These are phyloP conservation scores for Mucor indicus DNA, from an alignment of 371 early-diverging fungal genomes.

Conservation along the genomic window DNA sequence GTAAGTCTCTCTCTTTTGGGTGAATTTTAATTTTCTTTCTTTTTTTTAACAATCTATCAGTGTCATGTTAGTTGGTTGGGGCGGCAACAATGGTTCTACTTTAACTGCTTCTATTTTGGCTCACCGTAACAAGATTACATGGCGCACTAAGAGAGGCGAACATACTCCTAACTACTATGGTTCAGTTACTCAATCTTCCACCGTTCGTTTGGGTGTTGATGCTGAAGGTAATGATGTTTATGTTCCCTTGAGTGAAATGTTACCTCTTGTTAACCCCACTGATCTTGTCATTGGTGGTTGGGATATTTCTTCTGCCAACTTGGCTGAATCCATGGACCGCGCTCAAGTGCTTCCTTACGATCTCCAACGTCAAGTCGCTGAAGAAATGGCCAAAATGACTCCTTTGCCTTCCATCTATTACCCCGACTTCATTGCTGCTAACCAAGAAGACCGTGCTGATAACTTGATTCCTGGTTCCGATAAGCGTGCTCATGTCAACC, in stretches of 20 bases:
- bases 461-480: conserved; percentile 79
- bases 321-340: conserved; percentile 90
- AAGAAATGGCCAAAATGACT: conserved; percentile 72
- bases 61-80: conserved; percentile 98
- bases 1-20: conserved; percentile 51
- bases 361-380: conserved; percentile 86
- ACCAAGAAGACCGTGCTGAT: conserved; percentile 94
- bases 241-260: conserved; percentile 85
- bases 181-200: conserved; percentile 92
- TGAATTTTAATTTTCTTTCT: not conserved
- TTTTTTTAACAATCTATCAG: conserved; percentile 36
- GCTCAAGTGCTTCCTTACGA: conserved; percentile 94
- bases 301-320: conserved; percentile 87
- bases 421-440: conserved; percentile 95
- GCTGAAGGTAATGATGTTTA: conserved; percentile 81
- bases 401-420: conserved; percentile 96
- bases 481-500: conserved; percentile 86
- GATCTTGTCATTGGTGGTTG: conserved; percentile 95
- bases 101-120: conserved; percentile 94
- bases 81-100: conserved; percentile 98
- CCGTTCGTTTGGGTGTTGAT: conserved; percentile 87
- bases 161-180: conserved; percentile 95
- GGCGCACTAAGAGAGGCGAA: conserved; percentile 91
- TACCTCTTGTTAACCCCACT: conserved; percentile 96
- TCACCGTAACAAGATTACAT: conserved; percentile 80